A percentile compares a stretch with the other conserved stretches of the same genome.
phyloP scores from a whole-genome alignment of 2,329 filamentous ascomycete species.

The Colletotrichum tropicicola region DNA sequence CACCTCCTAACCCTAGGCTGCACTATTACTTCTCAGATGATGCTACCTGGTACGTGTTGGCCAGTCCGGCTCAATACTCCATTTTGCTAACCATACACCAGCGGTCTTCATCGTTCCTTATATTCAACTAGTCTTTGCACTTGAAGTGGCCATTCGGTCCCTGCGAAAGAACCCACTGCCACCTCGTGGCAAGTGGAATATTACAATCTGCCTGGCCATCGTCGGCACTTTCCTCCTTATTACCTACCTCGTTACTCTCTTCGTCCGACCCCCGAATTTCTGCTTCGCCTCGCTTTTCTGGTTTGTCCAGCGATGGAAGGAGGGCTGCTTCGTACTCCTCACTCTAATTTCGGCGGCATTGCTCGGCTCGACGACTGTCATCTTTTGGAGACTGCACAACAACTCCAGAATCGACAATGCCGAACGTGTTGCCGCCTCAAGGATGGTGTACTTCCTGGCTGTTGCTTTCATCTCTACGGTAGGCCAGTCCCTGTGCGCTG shows the following conservation, averaged over 20 bases:
- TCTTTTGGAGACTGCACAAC: slow-evolving; percentile 66
- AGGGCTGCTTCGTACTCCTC: slow-evolving; percentile 64
- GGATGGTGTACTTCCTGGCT: slow-evolving; percentile 74
- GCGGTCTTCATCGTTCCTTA: slow-evolving; percentile 74
- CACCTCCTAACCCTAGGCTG: slow-evolving; percentile 62
- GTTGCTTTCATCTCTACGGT: slow-evolving; percentile 67
- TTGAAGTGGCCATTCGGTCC: slow-evolving; percentile 68
- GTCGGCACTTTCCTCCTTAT: slow-evolving; percentile 60
- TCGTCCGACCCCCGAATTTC: slow-evolving; percentile 62
- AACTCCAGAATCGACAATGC: slow-evolving; percentile 63
- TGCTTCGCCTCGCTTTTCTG: slow-evolving; percentile 76
- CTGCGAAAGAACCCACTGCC: slow-evolving; percentile 65
- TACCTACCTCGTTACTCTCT: slow-evolving; percentile 67
- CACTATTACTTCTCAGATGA: slow-evolving; percentile 61
- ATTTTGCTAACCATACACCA: slow-evolving; percentile 44
- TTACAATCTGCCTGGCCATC: slow-evolving; percentile 63
- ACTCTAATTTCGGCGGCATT: slow-evolving; percentile 59
- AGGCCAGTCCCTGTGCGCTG: slow-evolving; percentile 37
- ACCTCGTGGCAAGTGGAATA: slow-evolving; percentile 66
- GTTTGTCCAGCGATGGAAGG: slow-evolving; percentile 70
- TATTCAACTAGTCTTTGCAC: slow-evolving; percentile 70
- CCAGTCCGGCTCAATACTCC: not conserved
- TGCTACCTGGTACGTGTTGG: slow-evolving; percentile 63
- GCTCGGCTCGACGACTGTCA: slow-evolving; percentile 57
- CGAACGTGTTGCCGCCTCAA: slow-evolving; percentile 71